Evolutionary conservation across 1,284 basidiomycete species (phyloP).

Genomic region (Austroboletus novae-zelandiae): DNA sequence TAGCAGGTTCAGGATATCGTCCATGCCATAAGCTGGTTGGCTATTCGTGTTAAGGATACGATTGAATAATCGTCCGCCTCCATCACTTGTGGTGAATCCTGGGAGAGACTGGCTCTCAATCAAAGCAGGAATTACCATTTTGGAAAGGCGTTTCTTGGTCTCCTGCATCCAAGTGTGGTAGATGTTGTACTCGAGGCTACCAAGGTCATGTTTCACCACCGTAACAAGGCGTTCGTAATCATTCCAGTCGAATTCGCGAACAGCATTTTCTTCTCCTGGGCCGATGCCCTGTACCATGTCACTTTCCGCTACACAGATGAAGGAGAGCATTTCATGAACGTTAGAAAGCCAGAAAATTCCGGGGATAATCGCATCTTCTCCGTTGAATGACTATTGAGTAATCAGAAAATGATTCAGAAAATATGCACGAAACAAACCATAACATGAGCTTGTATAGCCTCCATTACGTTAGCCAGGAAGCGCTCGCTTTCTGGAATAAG

Average conservation of each 20-base stretch:
- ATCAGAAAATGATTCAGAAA: conserved; percentile 8
- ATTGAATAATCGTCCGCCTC: conserved; percentile 90
- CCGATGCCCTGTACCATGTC: conserved; percentile 98
- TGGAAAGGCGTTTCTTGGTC: conserved; percentile 93
- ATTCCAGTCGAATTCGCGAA: conserved; percentile 94
- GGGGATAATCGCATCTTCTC: conserved; percentile 94
- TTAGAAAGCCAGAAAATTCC: conserved; percentile 99
- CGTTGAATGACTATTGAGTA: conserved; percentile 70
- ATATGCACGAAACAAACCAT: conserved; percentile 67
- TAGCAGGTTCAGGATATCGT: conserved; percentile 94
- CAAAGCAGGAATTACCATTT: conserved; percentile 98
- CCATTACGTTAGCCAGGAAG: conserved; percentile 99
- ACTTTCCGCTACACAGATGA: conserved; percentile 97
- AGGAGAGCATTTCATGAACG: conserved; percentile 99
- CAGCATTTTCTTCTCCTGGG: conserved; percentile 89
- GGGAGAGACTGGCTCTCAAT: conserved; percentile 98
- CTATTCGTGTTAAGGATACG: conserved; percentile 84
- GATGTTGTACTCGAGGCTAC: conserved; percentile 99
- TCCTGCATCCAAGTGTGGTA: conserved; percentile 99
- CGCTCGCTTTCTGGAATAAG: conserved; percentile 96
- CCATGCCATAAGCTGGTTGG: conserved; percentile 95
- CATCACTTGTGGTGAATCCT: conserved; percentile 96
- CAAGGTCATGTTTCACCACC: conserved; percentile 98
- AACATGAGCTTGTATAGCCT: conserved; percentile 94
- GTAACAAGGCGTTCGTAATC: conserved; percentile 96